These are phyloP conservation scores for Microdochium bolleyi DNA, from an alignment of 2,329 filamentous ascomycete genomes.

Conservation along the genomic window DNA sequence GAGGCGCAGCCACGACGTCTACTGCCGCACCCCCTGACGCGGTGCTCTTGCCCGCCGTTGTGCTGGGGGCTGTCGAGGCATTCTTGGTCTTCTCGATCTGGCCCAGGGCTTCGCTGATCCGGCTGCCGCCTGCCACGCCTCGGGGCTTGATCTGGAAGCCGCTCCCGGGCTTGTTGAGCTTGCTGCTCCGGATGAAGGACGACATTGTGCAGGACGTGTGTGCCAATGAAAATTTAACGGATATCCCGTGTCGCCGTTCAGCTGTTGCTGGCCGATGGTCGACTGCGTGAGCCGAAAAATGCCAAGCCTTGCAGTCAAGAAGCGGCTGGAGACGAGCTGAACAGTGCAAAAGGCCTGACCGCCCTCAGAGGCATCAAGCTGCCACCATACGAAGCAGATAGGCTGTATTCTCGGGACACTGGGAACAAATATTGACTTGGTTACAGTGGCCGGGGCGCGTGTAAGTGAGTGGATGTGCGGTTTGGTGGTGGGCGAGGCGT, in stretches of 20 bases:
- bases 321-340: not conserved
- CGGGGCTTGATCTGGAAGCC: constrained; percentile 31
- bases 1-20: constrained; percentile 20
- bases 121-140: constrained; percentile 38
- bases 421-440: too few relatives aligned
- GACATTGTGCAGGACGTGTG: constrained; percentile 28
- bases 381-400: too few relatives aligned
- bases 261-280: not conserved
- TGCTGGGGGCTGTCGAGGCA: constrained; percentile 12
- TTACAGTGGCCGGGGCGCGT: not conserved
- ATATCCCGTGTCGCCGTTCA: not conserved
- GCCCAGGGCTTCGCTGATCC: constrained; percentile 35
- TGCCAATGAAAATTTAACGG: not conserved
- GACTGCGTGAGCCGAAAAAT: not conserved
- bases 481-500: not conserved
- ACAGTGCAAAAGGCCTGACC: too few relatives aligned
- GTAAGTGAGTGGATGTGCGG: not conserved
- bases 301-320: not conserved
- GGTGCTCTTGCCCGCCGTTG: constrained; percentile 9
- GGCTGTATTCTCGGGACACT: too few relatives aligned
- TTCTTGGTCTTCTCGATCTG: constrained; percentile 14
- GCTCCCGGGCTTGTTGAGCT: constrained; percentile 25
- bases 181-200: constrained; percentile 34
- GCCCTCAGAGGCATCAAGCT: too few relatives aligned
- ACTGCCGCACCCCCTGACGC: constrained; percentile 8